Conservation (phyloP, 139 green algal species). For the Micractinium conductrix region DNA sequence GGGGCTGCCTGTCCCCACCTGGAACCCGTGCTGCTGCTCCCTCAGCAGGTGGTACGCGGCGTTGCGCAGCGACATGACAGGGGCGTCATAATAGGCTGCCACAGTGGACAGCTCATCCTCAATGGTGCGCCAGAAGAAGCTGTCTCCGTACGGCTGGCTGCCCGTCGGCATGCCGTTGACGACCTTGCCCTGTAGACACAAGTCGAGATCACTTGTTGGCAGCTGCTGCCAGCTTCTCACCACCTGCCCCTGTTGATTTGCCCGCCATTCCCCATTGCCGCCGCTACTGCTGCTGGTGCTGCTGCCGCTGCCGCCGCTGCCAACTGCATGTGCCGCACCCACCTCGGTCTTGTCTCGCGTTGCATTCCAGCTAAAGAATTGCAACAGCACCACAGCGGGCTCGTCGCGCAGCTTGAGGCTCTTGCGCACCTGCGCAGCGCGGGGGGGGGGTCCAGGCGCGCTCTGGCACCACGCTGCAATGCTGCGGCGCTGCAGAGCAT, state of each 20-base stretch:
- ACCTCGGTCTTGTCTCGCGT: slow-evolving; percentile 21
- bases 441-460: too few relatives aligned
- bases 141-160: too few relatives aligned
- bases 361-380: slow-evolving; percentile 30
- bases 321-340: not conserved
- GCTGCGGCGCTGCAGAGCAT: too few relatives aligned
- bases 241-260: too few relatives aligned
- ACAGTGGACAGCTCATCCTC: slow-evolving; percentile 20
- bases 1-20: not conserved
- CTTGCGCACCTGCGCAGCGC: slow-evolving; percentile 8
- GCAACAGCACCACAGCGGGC: slow-evolving; percentile 30
- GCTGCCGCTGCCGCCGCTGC: too few relatives aligned
- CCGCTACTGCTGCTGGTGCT: too few relatives aligned
- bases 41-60: slow-evolving; percentile 23
- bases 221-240: not conserved
- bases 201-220: too few relatives aligned
- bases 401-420: slow-evolving; percentile 9
- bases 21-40: slow-evolving; percentile 21
- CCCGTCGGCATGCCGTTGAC: not conserved
- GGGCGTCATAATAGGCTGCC: slow-evolving; percentile 24
- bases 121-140: slow-evolving; percentile 24
- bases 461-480: too few relatives aligned
- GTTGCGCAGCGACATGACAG: slow-evolving; percentile 33
- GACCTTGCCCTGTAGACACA: not conserved
- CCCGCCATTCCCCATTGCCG: too few relatives aligned